phyloP scores from a whole-genome alignment of 805 yeast genomes.

The Saturnispora hagleri region DNA sequence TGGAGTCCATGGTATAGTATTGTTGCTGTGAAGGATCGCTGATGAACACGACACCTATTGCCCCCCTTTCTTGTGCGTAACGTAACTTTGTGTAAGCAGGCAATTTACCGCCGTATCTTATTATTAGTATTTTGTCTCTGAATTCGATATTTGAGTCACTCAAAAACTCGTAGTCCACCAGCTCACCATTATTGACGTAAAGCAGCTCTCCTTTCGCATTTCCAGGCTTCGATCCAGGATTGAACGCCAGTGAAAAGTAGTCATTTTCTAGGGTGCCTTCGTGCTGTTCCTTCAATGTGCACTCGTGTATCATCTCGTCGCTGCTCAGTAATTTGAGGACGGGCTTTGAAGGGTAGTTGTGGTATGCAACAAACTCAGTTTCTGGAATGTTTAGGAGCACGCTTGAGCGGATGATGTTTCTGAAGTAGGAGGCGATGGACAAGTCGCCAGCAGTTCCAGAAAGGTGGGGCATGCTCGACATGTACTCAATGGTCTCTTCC shows the following conservation, averaged over 20 bases:
- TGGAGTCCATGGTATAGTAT: conserved; percentile 33
- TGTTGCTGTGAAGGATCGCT: conserved; percentile 29
- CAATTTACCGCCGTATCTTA: conserved; percentile 46
- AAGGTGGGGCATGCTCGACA: conserved; percentile 75
- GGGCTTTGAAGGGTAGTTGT: conserved; percentile 50
- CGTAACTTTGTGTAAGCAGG: conserved; percentile 43
- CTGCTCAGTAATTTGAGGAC: conserved; percentile 22
- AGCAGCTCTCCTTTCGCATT: conserved; percentile 43
- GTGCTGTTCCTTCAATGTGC: conserved; percentile 17
- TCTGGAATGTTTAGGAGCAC: conserved; percentile 46
- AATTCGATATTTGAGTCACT: conserved; percentile 30
- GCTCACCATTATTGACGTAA: conserved; percentile 60
- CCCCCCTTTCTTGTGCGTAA: conserved; percentile 48
- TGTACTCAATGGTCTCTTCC: conserved; percentile 58
- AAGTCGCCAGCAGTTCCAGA: conserved; percentile 86
- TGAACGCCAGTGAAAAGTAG: conserved; percentile 39
- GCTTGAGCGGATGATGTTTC: conserved; percentile 46
- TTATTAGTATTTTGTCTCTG: conserved; percentile 45
- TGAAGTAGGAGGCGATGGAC: conserved; percentile 58
- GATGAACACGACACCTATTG: conserved; percentile 61
- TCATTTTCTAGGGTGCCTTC: conserved; percentile 9
- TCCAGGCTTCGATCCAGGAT: conserved; percentile 59
- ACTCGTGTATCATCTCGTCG: conserved; percentile 16
- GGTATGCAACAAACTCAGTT: conserved; percentile 41
- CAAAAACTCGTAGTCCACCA: conserved; percentile 41